These are phyloP conservation scores for Podaxis mareebaensis DNA, from an alignment of 768 basidiomycete genomes.

Conservation along the genomic window DNA sequence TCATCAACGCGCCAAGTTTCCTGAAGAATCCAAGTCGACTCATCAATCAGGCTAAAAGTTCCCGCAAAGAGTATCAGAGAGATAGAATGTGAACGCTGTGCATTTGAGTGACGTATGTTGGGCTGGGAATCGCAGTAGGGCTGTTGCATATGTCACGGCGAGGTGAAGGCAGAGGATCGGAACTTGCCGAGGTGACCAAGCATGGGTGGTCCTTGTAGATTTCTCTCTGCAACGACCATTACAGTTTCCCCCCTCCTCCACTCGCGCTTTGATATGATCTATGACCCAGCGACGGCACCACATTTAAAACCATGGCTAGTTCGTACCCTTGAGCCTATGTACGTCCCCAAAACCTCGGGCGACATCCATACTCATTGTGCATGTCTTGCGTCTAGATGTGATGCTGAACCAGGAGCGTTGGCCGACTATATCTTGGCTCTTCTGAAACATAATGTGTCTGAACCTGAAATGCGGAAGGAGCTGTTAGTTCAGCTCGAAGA, in stretches of 20 bases:
- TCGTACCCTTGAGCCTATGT: slow-evolving; percentile 91
- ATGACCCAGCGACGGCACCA: slow-evolving; percentile 60
- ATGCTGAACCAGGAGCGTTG: slow-evolving; percentile 92
- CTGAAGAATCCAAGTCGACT: too few relatives aligned
- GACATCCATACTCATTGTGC: slow-evolving; percentile 19
- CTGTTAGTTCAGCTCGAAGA: slow-evolving; percentile 79
- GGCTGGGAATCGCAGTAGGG: too few relatives aligned
- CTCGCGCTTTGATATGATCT: slow-evolving; percentile 49
- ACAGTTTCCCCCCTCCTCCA: not conserved
- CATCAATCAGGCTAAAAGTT: too few relatives aligned
- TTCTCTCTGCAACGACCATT: not conserved
- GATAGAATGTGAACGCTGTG: too few relatives aligned
- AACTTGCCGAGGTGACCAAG: slow-evolving; percentile 17
- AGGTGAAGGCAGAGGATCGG: not conserved
- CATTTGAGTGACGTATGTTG: too few relatives aligned
- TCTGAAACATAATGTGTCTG: slow-evolving; percentile 85
- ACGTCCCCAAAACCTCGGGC: slow-evolving; percentile 24
- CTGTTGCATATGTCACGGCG: too few relatives aligned
- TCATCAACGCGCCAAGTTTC: too few relatives aligned
- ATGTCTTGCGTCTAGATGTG: slow-evolving; percentile 61
- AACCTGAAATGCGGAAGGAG: slow-evolving; percentile 80
- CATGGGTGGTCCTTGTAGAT: not conserved
- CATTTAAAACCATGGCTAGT: slow-evolving; percentile 89
- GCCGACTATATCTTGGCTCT: slow-evolving; percentile 94
- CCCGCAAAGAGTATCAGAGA: too few relatives aligned